Percentiles rank a stretch among this genome's conserved stretches.
Evolutionary conservation across 176 grass and related monocot species (phyloP).

Genomic region (Avena sativa): DNA sequence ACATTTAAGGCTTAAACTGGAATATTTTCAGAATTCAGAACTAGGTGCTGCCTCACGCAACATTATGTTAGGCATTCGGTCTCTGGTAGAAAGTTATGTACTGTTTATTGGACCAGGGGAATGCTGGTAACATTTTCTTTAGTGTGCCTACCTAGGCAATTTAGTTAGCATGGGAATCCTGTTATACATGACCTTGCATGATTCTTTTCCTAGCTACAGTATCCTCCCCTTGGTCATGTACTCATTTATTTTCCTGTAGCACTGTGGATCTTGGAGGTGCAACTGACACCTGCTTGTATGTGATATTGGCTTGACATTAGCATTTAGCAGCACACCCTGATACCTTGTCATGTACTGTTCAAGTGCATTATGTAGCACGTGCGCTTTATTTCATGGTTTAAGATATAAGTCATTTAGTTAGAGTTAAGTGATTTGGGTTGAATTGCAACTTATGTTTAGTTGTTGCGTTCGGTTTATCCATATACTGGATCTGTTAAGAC

Average conservation of each 20-base stretch:
- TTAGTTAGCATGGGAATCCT: neutral
- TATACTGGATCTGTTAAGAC: neutral
- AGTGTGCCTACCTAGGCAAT: constrained; percentile 1
- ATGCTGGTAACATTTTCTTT: neutral
- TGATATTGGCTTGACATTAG: constrained; percentile 11
- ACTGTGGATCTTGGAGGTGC: constrained; percentile 20
- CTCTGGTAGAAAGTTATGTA: neutral
- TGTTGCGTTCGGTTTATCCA: neutral
- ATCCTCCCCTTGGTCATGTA: neutral
- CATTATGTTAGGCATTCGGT: neutral
- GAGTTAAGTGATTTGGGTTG: constrained; percentile 5
- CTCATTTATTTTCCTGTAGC: neutral
- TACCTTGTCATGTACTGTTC: constrained; percentile 5
- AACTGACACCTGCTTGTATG: constrained; percentile 21
- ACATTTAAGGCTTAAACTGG: neutral
- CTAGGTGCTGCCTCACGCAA: neutral
- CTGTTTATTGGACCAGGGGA: constrained; percentile 8
- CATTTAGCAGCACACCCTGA: neutral
- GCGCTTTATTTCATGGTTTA: neutral
- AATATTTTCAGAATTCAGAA: constrained; percentile 15
- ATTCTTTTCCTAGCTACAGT: constrained; percentile 4
- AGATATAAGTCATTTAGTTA: neutral
- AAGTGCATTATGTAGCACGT: neutral
- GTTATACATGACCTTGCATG: neutral
- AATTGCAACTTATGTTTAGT: constrained; percentile 17